A percentile compares a stretch with the other conserved stretches of the same genome.
phyloP scores from a whole-genome alignment of 371 early-diverging fungal genomes.

The Smittium culicis region DNA sequence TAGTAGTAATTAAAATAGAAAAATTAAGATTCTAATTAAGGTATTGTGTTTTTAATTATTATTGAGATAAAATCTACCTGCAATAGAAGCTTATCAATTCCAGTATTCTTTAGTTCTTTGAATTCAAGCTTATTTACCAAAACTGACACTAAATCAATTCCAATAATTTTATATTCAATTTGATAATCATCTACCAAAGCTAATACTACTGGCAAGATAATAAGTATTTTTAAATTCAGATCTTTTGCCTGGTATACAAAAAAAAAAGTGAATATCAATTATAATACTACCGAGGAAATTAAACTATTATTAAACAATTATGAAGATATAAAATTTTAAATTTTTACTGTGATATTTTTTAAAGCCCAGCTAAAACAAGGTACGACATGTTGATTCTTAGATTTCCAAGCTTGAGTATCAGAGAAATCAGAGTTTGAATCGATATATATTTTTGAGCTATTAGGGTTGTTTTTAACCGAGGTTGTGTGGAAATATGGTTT shows the following conservation, averaged over 20 bases:
- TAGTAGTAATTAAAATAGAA: too few species aligned
- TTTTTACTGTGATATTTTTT: slow-evolving; percentile 7
- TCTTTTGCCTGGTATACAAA: neutral
- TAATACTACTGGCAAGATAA: slow-evolving; percentile 20
- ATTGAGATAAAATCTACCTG: slow-evolving; percentile 15
- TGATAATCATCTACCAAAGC: slow-evolving; percentile 23
- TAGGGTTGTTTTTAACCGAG: neutral
- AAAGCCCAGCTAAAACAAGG: slow-evolving; percentile 2
- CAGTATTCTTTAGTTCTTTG: slow-evolving; percentile 18
- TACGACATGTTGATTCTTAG: neutral
- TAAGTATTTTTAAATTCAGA: slow-evolving; percentile 11
- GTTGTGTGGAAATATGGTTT: slow-evolving; percentile 6
- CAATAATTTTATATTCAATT: slow-evolving; percentile 16
- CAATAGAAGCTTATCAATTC: slow-evolving; percentile 15
- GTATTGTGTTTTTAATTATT: neutral
- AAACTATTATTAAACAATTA: neutral
- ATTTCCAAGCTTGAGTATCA: slow-evolving; percentile 5
- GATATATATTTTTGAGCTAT: neutral
- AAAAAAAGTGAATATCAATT: neutral
- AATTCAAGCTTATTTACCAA: slow-evolving; percentile 8
- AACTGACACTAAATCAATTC: slow-evolving; percentile 12
- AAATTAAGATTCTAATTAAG: neutral
- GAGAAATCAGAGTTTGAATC: neutral
- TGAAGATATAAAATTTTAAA: neutral
- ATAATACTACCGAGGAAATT: neutral